Base-by-base conservation (phyloP, 2,329 filamentous ascomycete species). In the Pseudogymnoascus sp. region DNA sequence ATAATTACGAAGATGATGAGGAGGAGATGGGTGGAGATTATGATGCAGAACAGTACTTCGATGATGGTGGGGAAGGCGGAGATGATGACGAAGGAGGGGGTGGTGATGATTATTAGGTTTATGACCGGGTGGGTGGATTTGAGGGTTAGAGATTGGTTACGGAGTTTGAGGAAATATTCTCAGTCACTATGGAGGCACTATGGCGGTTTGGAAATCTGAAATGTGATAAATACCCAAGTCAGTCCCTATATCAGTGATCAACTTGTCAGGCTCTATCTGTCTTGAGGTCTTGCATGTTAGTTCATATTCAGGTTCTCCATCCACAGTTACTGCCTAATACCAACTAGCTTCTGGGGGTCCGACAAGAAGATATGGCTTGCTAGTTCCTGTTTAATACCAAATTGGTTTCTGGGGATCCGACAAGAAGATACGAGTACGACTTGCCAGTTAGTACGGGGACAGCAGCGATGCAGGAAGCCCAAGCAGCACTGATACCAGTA, bases 41-140 rank as follows among this genome's bases (percentile, higher is more conserved):
- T 67, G 82, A 86, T 66, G 84, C 81, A 1, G 84, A 87, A 67
- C 79, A 86, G 64, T 86, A 87, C 74, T 84, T 84, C 67, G 80
- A 83, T 64, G 81, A 77, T 60, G 84, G 84, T 6, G 84, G 80
- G 58, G 77, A 78, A 57, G 78, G 78, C 53, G 76, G 73, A 58
- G 76, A 82, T 58, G 82, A 80, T 60, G 83, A 80, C 65, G 81
- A 79, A 62, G 80, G 77, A 47, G 82, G 75, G 38, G 80, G 78
- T 33, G 79, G 76, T 6, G 82, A 79, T 60, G 79, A 78, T 57
- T 79, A 73, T 30, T 60, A 76, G 62, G 75, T 11, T 39, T 22
- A 33, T 35, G 15, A 9, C 33, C 22, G 28, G 58, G 14, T 6
- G 25, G 36, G 35, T 20, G 35, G 11, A 12, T 41, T 39, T 8